These are phyloP conservation scores for Fusarium sp. DNA, from an alignment of 2,329 filamentous ascomycete genomes.

Conservation along the genomic window DNA sequence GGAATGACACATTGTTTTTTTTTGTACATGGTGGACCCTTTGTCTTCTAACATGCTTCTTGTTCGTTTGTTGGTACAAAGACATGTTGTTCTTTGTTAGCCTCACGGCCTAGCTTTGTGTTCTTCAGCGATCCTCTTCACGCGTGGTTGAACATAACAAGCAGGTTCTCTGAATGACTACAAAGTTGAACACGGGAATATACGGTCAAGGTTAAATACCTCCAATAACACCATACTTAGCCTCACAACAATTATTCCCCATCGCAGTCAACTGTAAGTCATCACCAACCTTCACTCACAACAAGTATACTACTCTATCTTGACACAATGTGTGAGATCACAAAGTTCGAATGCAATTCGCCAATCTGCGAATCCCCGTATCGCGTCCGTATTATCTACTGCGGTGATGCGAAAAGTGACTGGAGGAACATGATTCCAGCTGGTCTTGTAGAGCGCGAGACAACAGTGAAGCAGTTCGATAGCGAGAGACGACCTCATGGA, in stretches of 20 bases:
- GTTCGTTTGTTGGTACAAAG: neutral
- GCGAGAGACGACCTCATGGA: neutral
- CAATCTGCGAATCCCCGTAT: neutral
- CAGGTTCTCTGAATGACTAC: neutral
- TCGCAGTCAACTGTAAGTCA: neutral
- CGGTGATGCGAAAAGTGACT: neutral
- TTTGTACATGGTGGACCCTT: neutral
- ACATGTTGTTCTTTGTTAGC: neutral
- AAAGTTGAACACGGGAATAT: neutral
- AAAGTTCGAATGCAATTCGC: neutral
- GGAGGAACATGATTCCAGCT: neutral
- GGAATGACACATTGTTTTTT: neutral
- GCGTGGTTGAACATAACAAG: neutral
- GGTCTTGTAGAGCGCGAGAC: neutral
- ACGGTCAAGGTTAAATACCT: neutral
- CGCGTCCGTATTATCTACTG: neutral
- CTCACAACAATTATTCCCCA: neutral
- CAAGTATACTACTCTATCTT: neutral
- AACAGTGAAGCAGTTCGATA: neutral
- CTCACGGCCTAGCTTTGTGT: too few relatives aligned
- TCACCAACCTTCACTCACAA: neutral
- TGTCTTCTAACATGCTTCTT: neutral
- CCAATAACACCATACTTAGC: too few relatives aligned
- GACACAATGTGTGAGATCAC: neutral
- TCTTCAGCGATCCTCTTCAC: too few relatives aligned